These are phyloP conservation scores for Leishmania amazonensis DNA, from an alignment of 208 protist species.

Conservation along the genomic window DNA sequence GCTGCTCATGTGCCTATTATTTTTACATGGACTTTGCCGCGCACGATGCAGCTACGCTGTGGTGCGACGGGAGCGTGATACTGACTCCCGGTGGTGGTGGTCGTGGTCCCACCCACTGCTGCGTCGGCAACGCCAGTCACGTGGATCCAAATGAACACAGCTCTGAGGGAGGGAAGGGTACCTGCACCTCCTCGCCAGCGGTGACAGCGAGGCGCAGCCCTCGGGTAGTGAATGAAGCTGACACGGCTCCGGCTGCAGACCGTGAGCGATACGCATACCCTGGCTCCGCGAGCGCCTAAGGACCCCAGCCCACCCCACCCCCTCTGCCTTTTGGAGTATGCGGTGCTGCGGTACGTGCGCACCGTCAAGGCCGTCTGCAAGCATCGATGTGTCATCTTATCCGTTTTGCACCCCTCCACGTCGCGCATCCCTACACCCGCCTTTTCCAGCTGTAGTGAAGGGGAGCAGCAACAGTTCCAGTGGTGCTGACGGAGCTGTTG, in stretches of 20 bases:
- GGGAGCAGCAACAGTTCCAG: slow-evolving; percentile 31
- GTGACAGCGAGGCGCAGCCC: not conserved
- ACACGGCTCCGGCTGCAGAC: not conserved
- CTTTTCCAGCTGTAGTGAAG: slow-evolving; percentile 49
- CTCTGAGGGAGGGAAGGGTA: not conserved
- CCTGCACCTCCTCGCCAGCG: not conserved
- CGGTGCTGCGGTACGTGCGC: slow-evolving; percentile 37
- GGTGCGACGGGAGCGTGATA: slow-evolving; percentile 26
- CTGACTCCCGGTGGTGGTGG: slow-evolving; percentile 17
- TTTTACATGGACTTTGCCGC: slow-evolving; percentile 33
- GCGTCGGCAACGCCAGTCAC: slow-evolving; percentile 6
- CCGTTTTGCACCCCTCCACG: not conserved
- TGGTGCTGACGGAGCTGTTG: slow-evolving; percentile 7
- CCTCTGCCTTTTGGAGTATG: not conserved
- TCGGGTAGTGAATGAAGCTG: not conserved
- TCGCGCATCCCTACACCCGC: slow-evolving; percentile 30
- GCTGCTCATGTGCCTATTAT: slow-evolving; percentile 34
- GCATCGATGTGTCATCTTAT: slow-evolving; percentile 30
- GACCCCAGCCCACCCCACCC: not conserved
- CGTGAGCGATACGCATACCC: not conserved
- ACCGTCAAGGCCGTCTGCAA: slow-evolving; percentile 35
- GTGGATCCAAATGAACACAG: not conserved
- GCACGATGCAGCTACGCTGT: slow-evolving; percentile 23
- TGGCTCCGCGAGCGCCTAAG: not conserved
- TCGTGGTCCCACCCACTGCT: not conserved